A percentile compares a stretch with the other conserved stretches of the same genome.
phyloP scores from a whole-genome alignment of 306 rosid species.

The Coriaria nepalensis region DNA sequence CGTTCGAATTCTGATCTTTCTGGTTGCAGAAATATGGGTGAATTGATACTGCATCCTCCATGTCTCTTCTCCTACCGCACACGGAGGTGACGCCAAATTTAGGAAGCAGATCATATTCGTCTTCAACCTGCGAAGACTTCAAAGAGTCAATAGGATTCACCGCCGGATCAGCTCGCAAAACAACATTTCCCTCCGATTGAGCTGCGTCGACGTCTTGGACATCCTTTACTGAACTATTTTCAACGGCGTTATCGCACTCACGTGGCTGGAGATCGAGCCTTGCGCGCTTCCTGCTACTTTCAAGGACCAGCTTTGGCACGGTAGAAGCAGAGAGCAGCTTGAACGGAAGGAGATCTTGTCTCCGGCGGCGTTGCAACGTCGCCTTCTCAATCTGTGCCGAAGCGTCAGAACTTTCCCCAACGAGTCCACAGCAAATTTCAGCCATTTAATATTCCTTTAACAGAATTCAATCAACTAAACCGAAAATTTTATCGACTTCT shows the following conservation, averaged over 20 bases:
- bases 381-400: slow-evolving; percentile 29
- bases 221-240: not conserved
- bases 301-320: slow-evolving; percentile 5
- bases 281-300: slow-evolving; percentile 30
- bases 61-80: slow-evolving; percentile 80
- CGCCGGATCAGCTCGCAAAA: not conserved
- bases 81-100: slow-evolving; percentile 66
- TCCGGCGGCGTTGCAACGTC: slow-evolving; percentile 25
- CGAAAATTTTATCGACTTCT: too few relatives aligned
- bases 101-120: slow-evolving; percentile 3
- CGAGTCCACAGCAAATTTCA: slow-evolving; percentile 72
- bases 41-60: slow-evolving; percentile 77
- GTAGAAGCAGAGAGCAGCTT: slow-evolving; percentile 37
- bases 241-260: slow-evolving; percentile 11
- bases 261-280: slow-evolving; percentile 20
- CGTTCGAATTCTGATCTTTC: not conserved
- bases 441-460: slow-evolving; percentile 29
- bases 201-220: not conserved
- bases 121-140: not conserved
- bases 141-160: not conserved
- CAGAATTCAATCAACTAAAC: too few relatives aligned
- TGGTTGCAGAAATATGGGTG: slow-evolving; percentile 21
- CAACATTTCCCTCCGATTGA: not conserved
- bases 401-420: slow-evolving; percentile 45
- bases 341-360: slow-evolving; percentile 25